Base-by-base conservation (phyloP, 345 rosid genomes). In the Excoecaria agallocha region DNA sequence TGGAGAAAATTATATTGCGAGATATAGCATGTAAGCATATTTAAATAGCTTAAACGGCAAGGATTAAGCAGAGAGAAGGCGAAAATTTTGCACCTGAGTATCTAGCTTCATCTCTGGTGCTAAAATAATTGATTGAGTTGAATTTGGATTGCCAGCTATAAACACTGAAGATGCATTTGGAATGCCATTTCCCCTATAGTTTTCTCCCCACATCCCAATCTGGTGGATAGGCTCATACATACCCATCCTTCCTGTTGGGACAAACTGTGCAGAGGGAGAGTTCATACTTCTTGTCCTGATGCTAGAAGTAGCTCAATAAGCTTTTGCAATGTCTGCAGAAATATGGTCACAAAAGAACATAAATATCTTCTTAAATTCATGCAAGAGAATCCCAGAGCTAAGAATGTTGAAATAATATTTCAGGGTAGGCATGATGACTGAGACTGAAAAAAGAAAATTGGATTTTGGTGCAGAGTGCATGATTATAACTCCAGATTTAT, bases 121-220 rank as follows among this genome's bases (percentile, higher is more conserved):
- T 58, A 85, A 71, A 22, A 89, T 74, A 24, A 80, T 60, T 10
- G 79, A 63, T 22, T 72, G 74, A 43, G 77, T 48, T 22, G 74
- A 24, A 46, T 55, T 68, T 46, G 74, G 80, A 74, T 69, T 69
- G 37, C 67, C 71, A 3, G 78, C 30, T 45, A 80, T 60, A 39
- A 80, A 25, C 74, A 90, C 72, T 65, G 96, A 77, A 22, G 91
- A 79, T 17, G 81, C 54, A 71, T 75, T 82, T 49, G 85, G 85
- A 85, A 79, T 82, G 70, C 84, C 87, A 75, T 83, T 84, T 63
- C 72, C 82, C 78, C 79, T 92, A 72, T 87, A 92, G 66, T 66
- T 87, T 75, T 89, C 98, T 76, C 85, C 97, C 98, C 99, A 92
- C 86, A 89, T 89, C 73, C 93, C 82, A 49, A 91, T 81, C 77